Evolutionary conservation across 2,329 filamentous ascomycete species (phyloP).

Genomic region (Fusarium sp.): DNA sequence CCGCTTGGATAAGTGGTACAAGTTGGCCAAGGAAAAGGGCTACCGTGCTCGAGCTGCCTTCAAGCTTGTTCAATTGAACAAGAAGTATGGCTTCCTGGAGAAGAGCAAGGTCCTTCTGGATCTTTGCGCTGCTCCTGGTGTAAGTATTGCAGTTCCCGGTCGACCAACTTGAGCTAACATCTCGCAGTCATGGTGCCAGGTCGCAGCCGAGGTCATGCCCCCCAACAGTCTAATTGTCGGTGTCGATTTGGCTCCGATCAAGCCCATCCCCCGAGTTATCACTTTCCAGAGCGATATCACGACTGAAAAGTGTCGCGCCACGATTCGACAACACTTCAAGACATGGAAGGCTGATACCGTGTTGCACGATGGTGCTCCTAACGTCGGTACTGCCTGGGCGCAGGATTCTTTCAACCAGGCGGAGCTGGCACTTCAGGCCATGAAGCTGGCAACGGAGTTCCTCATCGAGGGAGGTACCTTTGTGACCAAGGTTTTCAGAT

Average conservation of each 20-base stretch:
- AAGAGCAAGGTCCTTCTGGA: slow-evolving; percentile 96
- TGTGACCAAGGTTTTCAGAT: slow-evolving; percentile 97
- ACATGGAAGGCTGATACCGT: slow-evolving; percentile 97
- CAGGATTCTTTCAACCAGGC: slow-evolving; percentile 99
- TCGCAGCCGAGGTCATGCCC: slow-evolving; percentile 95
- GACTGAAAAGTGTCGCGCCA: slow-evolving; percentile 93
- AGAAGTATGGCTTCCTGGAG: slow-evolving; percentile 98
- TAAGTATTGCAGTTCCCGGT: slow-evolving; percentile 53
- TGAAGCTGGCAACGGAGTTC: slow-evolving; percentile 96
- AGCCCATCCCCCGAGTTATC: slow-evolving; percentile 92
- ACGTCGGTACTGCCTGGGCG: slow-evolving; percentile 97
- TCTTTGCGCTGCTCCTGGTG: slow-evolving; percentile 95
- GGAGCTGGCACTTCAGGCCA: slow-evolving; percentile 86
- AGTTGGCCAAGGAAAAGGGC: slow-evolving; percentile 97
- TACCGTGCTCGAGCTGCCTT: slow-evolving; percentile 96
- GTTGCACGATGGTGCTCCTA: slow-evolving; percentile 95
- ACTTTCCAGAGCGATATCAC: slow-evolving; percentile 99
- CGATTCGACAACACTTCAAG: slow-evolving; percentile 89
- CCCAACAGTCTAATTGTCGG: slow-evolving; percentile 89
- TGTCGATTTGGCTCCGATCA: slow-evolving; percentile 94
- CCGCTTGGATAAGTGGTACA: slow-evolving; percentile 99
- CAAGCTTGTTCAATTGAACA: slow-evolving; percentile 98
- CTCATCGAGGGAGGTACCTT: slow-evolving; percentile 89
- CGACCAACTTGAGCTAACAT: slow-evolving; percentile 39
- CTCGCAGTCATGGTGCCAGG: slow-evolving; percentile 88